Evolutionary conservation across 208 protist species (phyloP), one percentile per base, ranked within the genome.

Genomic region (Willaertia magna): DNA sequence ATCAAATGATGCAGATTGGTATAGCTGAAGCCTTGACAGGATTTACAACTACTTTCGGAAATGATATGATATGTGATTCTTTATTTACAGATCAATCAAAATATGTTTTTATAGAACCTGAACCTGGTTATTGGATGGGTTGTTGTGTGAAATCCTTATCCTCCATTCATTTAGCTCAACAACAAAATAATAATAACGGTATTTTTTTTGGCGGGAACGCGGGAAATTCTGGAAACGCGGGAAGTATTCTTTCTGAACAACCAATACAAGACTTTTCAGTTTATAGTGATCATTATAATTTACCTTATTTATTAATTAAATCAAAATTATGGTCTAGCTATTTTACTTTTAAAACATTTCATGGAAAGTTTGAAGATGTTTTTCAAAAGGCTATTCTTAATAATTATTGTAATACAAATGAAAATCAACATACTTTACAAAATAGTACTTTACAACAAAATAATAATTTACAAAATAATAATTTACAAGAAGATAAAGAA

Each of bases 51-150:
- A 51, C 30, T 44, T 81, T 46, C 34, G 44, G 26, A 47, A 39
- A 40, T 34, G 43, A 42, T 39, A 49, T 51, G 9, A 34, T 81
- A 40, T 51, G 44, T 51, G 44, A 81, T 51, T 42, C 43, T 3
- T 22, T 51, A 47, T 40, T 51, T 49, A 51, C 6, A 3, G 44
- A 81, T 30, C 48, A 81, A 39, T 40, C 18, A 51, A 51, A 51
- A 51, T 81, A 26, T 51, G 40, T 51, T 14, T 81, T 81, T 34
- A 42, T 81, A 14, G 26, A 81, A 51, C 22, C n/a, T 39, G 76
- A 81, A 49, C 76, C 76, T 39, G 76, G 76, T 51, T 81, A 81
- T 81, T 51, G 44, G 43, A 51, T 81, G 40, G 76, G 12, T 39
- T 18, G 48, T 20, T 81, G 11, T 46, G 76, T 81, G 4, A 81